phyloP scores from a whole-genome alignment of 2,329 filamentous ascomycete genomes.

The Nothopassalora personata region DNA sequence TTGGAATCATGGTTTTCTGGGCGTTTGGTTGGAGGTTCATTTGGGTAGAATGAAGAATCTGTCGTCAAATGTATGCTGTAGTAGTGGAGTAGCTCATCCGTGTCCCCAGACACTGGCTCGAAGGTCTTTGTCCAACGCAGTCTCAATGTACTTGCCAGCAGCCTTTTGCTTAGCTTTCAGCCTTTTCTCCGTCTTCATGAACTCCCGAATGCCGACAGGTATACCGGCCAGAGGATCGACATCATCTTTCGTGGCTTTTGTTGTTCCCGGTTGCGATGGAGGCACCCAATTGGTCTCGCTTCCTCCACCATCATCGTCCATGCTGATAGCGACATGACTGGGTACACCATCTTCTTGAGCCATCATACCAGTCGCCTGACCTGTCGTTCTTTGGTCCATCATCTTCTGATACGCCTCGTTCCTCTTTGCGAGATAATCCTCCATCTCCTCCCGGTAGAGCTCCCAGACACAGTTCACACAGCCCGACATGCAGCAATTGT shows the following conservation, averaged over 20 bases:
- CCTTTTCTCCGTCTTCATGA: conserved; percentile 95
- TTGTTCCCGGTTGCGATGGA: conserved; percentile 12
- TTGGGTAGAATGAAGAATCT: neutral
- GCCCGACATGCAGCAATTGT: conserved; percentile 99
- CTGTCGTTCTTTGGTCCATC: conserved; percentile 24
- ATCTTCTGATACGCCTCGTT: conserved; percentile 57
- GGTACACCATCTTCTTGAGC: conserved; percentile 37
- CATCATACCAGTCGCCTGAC: conserved; percentile 34
- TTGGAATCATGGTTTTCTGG: too few relatives aligned
- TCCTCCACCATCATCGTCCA: conserved; percentile 77
- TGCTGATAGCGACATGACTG: conserved; percentile 51
- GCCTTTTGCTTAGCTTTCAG: conserved; percentile 65
- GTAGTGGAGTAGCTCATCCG: neutral
- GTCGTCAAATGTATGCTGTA: neutral
- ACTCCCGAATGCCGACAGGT: conserved; percentile 88
- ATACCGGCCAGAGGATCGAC: conserved; percentile 68
- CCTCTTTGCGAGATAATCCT: conserved; percentile 71
- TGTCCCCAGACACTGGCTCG: conserved; percentile 17
- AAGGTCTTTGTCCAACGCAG: conserved; percentile 19
- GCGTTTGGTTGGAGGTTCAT: too few relatives aligned
- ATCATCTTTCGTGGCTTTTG: conserved; percentile 4
- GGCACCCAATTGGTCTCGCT: conserved; percentile 62
- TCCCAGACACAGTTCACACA: conserved; percentile 99
- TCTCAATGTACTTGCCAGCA: conserved; percentile 15
- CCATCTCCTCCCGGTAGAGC: conserved; percentile 81